Base-by-base conservation (phyloP, 805 yeast species). In the Saccharomycodes ludwigii region DNA sequence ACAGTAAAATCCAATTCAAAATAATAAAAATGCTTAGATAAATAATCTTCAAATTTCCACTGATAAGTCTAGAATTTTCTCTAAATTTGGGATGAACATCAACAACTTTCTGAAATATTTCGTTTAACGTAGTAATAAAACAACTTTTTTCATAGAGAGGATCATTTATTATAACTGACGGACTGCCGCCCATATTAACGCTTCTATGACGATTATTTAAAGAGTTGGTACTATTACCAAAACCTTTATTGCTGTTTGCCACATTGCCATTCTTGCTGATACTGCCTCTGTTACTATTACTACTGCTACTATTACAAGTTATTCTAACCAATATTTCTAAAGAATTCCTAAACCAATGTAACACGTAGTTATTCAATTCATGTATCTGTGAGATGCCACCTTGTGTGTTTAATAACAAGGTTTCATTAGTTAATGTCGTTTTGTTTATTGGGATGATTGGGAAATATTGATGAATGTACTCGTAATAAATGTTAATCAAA, bases 1-100 rank as follows among this genome's bases (percentile, higher is more conserved):
- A 55, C 2, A 74, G 54, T 7, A 75, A 62, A 7, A 72, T 54
- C 43, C 73, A 78, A 44, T 76, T 76, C 19, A 73, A 45, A 7
- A 67, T 42, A 0, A 59, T 52, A 33, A 69, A 49, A 0, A 67
- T 52, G 2, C 59, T 44, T 6, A 61, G 43, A 27, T 63, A 61
- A 9, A 64, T 40, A 8, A 56, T 40, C 21, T 47, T 48, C 6
- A 52, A 40, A 33, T 54, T 52, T n/a, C 45, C 46, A 3, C 58
- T 47, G 7, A 47, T 48, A 17, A 41, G 34, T 6, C 48, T 40
- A 15, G 42, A 44, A 32, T 46, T 44, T 29, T 46, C 48, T 30
- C 53, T 42, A 12, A 52, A 44, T 29, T 42, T 43, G 17, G 58
- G 56, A 32, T 49, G 57, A 12, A 50, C 34, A 35, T 50, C 53